Evolutionary conservation across 2,329 filamentous ascomycete species (phyloP).

Genomic region (Drechmeria coniospora): DNA sequence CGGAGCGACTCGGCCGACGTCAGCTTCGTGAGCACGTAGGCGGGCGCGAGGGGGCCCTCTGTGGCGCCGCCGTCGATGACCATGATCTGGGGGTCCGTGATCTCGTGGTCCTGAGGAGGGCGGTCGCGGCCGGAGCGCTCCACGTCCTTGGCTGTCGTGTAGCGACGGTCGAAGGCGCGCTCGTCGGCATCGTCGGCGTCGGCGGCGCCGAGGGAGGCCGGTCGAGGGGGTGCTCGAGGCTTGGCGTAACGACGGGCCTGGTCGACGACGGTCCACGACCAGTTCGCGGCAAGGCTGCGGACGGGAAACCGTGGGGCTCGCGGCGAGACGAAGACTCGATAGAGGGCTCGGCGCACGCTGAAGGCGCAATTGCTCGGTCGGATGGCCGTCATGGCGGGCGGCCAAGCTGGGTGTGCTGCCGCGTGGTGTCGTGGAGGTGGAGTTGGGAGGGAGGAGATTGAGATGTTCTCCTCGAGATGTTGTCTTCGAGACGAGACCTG

Average conservation of each 20-base stretch:
- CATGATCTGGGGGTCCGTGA: conserved; percentile 25
- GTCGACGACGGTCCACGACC: not conserved
- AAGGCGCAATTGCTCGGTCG: conserved; percentile 20
- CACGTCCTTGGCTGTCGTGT: conserved; percentile 18
- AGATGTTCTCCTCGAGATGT: too few species aligned
- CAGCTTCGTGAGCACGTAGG: conserved; percentile 25
- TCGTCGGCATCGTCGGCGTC: conserved; percentile 7
- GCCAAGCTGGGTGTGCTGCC: too few species aligned
- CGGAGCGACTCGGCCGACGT: conserved; percentile 22
- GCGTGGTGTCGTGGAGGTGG: too few species aligned
- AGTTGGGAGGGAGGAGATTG: too few species aligned
- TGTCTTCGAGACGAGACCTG: too few species aligned
- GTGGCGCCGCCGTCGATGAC: conserved; percentile 23
- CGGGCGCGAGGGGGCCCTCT: conserved; percentile 22
- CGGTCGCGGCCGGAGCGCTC: conserved; percentile 19
- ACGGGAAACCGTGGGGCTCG: not conserved
- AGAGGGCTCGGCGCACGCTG: conserved; percentile 29
- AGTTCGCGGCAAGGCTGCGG: not conserved
- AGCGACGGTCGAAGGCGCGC: conserved; percentile 16
- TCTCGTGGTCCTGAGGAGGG: conserved; percentile 27
- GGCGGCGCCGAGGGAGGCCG: not conserved
- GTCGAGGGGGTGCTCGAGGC: not conserved
- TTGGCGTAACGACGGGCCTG: not conserved
- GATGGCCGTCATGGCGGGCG: conserved; percentile 19
- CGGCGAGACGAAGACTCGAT: conserved; percentile 27